Percentiles rank a stretch among this genome's conserved stretches.
These are phyloP conservation scores for Oryza longistaminata DNA, from an alignment of 176 grass and related monocot species.

Conservation along the genomic window DNA sequence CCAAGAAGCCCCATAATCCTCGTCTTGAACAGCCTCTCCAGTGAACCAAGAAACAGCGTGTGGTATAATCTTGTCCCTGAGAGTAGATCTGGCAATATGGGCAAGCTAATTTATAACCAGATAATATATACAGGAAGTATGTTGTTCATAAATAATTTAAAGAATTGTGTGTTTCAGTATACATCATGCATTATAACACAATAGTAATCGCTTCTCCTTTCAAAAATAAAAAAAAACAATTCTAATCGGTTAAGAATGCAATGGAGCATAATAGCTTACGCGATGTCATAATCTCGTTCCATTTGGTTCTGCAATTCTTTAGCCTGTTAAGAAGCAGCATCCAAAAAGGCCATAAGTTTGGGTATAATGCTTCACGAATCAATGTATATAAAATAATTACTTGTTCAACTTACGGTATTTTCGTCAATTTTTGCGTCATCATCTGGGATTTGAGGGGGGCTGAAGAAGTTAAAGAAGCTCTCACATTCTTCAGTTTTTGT, in stretches of 20 bases:
- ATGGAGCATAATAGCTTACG: conserved; percentile 20
- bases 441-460: conserved; percentile 62
- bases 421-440: conserved; percentile 57
- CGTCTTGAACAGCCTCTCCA: conserved; percentile 46
- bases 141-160: neutral
- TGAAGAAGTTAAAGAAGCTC: conserved; percentile 78
- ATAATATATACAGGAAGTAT: neutral
- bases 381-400: neutral
- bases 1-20: conserved; percentile 10
- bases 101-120: neutral
- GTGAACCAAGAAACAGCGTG: conserved; percentile 59
- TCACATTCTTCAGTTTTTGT: conserved; percentile 61
- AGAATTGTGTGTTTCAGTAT: neutral
- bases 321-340: conserved; percentile 39
- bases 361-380: neutral
- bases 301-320: conserved; percentile 62
- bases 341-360: neutral
- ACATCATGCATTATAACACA: neutral
- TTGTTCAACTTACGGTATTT: conserved; percentile 41
- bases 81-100: conserved; percentile 36
- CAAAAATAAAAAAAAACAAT: too few relatives aligned
- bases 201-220: too few relatives aligned
- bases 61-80: conserved; percentile 69
- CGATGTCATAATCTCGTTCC: conserved; percentile 67
- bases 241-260: neutral